These are phyloP conservation scores for Sedum album DNA, from an alignment of 164 flowering plant genomes.

Conservation along the genomic window DNA sequence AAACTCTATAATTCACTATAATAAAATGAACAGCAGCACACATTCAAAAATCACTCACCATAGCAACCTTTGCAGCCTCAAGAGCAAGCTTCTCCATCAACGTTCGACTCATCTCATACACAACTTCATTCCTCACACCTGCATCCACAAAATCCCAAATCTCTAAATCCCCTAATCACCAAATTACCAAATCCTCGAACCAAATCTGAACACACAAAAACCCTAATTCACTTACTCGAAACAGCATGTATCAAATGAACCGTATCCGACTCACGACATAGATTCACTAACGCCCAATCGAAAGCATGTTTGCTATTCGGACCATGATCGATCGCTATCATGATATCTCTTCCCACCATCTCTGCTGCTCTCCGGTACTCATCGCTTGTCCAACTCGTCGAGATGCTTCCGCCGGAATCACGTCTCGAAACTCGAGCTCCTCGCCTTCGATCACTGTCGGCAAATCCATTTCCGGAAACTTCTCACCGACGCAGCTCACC, in stretches of 20 bases:
- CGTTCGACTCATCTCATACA: slow-evolving; percentile 41
- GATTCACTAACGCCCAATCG: slow-evolving; percentile 74
- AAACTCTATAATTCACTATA: not conserved
- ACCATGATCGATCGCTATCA: slow-evolving; percentile 86
- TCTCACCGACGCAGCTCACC: not conserved
- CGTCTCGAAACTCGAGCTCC: slow-evolving; percentile 66
- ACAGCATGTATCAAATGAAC: slow-evolving; percentile 76
- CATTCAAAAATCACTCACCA: slow-evolving; percentile 36
- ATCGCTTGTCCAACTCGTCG: slow-evolving; percentile 42
- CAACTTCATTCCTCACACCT: slow-evolving; percentile 54
- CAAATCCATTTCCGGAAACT: slow-evolving; percentile 20
- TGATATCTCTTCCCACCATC: slow-evolving; percentile 53
- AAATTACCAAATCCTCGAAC: not conserved
- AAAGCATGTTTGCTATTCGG: slow-evolving; percentile 91
- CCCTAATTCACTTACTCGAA: slow-evolving; percentile 32
- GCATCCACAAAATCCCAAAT: slow-evolving; percentile 7
- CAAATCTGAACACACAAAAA: not conserved
- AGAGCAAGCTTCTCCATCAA: slow-evolving; percentile 73
- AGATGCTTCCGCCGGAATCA: slow-evolving; percentile 59
- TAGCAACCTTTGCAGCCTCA: slow-evolving; percentile 74
- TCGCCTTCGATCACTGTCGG: slow-evolving; percentile 36
- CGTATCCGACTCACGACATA: slow-evolving; percentile 74
- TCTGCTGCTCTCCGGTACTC: slow-evolving; percentile 44
- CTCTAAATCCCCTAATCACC: not conserved
- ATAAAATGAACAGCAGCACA: no score